Conservation (phyloP, 225 moss, liverwort and hornwort species). For the Physcomitrellopsis africana region DNA sequence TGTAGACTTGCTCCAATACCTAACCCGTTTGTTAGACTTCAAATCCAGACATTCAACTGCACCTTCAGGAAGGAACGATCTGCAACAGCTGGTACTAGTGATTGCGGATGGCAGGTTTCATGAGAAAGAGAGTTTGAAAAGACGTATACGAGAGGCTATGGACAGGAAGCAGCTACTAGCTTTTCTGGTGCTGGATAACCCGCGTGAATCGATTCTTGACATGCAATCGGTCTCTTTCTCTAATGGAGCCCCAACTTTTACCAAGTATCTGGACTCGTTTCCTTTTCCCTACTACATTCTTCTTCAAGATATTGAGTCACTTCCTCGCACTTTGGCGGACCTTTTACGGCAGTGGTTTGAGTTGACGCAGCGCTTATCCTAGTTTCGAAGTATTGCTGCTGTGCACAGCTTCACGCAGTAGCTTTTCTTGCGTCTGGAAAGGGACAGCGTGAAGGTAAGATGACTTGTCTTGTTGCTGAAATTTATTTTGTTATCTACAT, state of each 20-base stretch:
- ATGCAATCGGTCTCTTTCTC: slow-evolving; percentile 95
- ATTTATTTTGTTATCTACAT: not conserved
- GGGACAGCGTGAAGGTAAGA: slow-evolving; percentile 31
- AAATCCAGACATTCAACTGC: slow-evolving; percentile 64
- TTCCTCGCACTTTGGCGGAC: slow-evolving; percentile 90
- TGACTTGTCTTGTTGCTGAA: not conserved
- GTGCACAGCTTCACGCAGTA: not conserved
- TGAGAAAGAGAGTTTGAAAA: slow-evolving; percentile 89
- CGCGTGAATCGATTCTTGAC: slow-evolving; percentile 86
- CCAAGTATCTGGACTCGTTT: slow-evolving; percentile 91
- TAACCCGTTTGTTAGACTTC: slow-evolving; percentile 81
- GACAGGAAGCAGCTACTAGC: slow-evolving; percentile 89
- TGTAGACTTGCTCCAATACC: slow-evolving; percentile 84
- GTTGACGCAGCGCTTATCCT: slow-evolving; percentile 68
- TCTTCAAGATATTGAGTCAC: slow-evolving; percentile 86
- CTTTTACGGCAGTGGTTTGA: slow-evolving; percentile 99
- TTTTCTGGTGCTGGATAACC: slow-evolving; percentile 91
- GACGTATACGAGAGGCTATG: slow-evolving; percentile 85
- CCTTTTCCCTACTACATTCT: slow-evolving; percentile 98
- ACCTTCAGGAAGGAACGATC: slow-evolving; percentile 70
- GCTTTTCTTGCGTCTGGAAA: slow-evolving; percentile 11
- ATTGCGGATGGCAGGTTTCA: slow-evolving; percentile 96
- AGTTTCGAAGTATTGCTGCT: slow-evolving; percentile 2
- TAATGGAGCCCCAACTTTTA: slow-evolving; percentile 72
- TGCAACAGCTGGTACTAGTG: slow-evolving; percentile 92